Evolutionary conservation across 768 basidiomycete genomes (phyloP).

Genomic region (Lactarius vividus): DNA sequence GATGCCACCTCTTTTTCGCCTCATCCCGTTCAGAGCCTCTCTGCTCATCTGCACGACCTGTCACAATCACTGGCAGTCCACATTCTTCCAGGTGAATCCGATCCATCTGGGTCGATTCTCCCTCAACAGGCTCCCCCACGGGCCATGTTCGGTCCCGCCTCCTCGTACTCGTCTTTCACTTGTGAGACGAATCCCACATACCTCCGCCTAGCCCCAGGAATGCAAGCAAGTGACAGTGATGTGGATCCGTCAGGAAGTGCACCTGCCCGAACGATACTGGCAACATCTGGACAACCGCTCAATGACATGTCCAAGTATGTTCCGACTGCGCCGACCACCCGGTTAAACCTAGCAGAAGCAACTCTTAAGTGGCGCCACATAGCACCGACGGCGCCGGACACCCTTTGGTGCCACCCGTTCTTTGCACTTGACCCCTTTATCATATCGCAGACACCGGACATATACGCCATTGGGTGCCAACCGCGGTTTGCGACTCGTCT

Average conservation of each 20-base stretch:
- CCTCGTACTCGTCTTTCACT: conserved; percentile 59
- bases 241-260: conserved; percentile 12
- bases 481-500: conserved; percentile 75
- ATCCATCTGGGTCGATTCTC: conserved; percentile 85
- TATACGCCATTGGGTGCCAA: conserved; percentile 94
- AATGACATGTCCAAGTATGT: conserved; percentile 97
- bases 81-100: conserved; percentile 81
- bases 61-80: conserved; percentile 79
- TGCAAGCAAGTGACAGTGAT: conserved; percentile 37
- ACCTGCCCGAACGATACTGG: conserved; percentile 57
- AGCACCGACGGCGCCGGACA: conserved; percentile 98
- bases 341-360: conserved; percentile 68
- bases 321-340: conserved; percentile 63
- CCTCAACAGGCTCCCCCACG: conserved; percentile 93
- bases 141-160: conserved; percentile 76
- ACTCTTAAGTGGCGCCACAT: conserved; percentile 93
- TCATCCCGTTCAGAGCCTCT: conserved; percentile 69
- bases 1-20: conserved; percentile 66
- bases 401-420: conserved; percentile 97
- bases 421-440: conserved; percentile 86
- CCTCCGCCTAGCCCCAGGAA: conserved; percentile 56
- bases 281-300: conserved; percentile 89
- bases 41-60: conserved; percentile 71
- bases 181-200: conserved; percentile 91
- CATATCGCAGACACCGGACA: conserved; percentile 76